These are phyloP conservation scores for Penicillium macrosclerotiorum DNA, from an alignment of 495 filamentous ascomycete species.

Conservation along the genomic window DNA sequence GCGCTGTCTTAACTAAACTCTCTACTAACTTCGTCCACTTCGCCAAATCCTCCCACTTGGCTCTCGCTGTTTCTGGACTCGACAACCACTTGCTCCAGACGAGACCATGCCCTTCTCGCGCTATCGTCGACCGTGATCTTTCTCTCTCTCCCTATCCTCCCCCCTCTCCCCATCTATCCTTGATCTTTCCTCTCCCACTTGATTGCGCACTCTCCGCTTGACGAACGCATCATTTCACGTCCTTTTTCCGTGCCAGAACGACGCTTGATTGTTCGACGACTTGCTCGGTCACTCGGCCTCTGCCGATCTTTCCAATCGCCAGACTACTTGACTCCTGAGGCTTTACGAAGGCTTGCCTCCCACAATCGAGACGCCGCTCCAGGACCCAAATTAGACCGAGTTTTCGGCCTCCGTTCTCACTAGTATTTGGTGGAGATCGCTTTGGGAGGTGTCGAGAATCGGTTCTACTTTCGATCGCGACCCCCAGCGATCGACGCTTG, in stretches of 20 bases:
- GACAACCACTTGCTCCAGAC: constrained; percentile 3
- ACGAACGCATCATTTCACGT: constrained; percentile 4
- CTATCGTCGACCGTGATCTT: constrained; percentile 21
- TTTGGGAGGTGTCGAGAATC: too few species aligned
- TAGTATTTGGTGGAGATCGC: background rate
- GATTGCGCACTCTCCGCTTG: background rate
- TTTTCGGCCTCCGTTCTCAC: too few species aligned
- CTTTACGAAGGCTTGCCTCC: too few species aligned
- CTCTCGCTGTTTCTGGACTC: background rate
- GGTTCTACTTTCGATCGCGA: constrained; percentile 35
- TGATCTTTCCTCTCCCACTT: background rate
- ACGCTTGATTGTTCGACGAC: too few species aligned
- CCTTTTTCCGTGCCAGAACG: too few species aligned
- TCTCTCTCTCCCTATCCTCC: background rate
- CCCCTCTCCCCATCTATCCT: background rate
- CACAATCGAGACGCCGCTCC: too few species aligned
- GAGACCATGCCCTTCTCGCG: constrained; percentile 25
- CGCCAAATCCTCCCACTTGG: constrained; percentile 1
- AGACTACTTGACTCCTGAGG: too few species aligned
- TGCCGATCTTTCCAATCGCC: too few species aligned
- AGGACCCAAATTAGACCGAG: too few species aligned
- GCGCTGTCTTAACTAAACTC: background rate
- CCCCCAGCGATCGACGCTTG: constrained; percentile 29
- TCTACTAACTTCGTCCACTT: background rate
- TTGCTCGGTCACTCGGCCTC: too few species aligned